Evolutionary conservation across 108 stramenopile species (phyloP), one percentile per base, ranked within the genome.

Genomic region (Chaetoceros tenuissimus): DNA sequence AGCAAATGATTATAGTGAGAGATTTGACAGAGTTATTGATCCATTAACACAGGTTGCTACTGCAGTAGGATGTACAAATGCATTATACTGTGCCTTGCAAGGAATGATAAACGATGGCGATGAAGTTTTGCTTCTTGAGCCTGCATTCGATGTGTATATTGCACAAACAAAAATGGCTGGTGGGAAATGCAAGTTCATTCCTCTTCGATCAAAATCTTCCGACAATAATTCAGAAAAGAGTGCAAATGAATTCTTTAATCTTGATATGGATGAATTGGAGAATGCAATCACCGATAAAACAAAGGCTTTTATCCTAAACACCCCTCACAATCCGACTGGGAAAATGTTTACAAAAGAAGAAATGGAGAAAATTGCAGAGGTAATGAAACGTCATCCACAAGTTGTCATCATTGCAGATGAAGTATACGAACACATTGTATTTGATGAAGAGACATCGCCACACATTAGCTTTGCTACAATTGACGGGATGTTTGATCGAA

Each of bases 311-410:
- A 52, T 95, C 2, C 43, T 99, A 31, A 99, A 99, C 75, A 87
- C 93, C 10, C 98, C 98, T 0, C 98, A 99, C 83, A 99, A 99
- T 79, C 98, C 98, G 3, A 97, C 98, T 21, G 98, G 94, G 30
- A 95, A 97, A 73, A 89, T 97, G 29, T 99, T 99, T 62, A 79
- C 78, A 17, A 61, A 65, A 10, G 22, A 23, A 18, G 95, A 96
- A 75, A 57, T 96, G 47, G 65, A 81, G 51, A 63, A 45, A 24
- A 81, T 96, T 53, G 84, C 87, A 1, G 66, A 52, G n/a, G 61
- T 90, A 44, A 55, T 87, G 2, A 31, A 68, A 21, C 57, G 62
- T 31, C 58, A 90, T 71, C 89, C 87, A 10, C 60, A 82, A 28
- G 25, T 95, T 0, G 65, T 78, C 18, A 85, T 87, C n/a, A 55